Evolutionary conservation across 1,139 yeast genomes (phyloP), one percentile per base, ranked within the genome.

Genomic region (Candida pseudocylindracea): DNA sequence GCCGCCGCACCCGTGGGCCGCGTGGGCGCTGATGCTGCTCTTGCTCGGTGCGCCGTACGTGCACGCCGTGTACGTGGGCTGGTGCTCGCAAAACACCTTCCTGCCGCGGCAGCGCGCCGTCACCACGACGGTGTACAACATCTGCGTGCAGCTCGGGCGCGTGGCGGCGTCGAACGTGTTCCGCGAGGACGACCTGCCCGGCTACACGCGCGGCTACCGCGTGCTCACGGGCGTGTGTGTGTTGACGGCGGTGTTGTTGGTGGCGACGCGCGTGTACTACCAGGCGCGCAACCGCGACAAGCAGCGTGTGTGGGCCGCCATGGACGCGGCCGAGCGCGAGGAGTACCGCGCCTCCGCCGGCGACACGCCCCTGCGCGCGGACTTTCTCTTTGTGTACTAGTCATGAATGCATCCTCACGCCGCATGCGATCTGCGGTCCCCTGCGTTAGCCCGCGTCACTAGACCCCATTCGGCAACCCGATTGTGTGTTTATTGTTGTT

Each of bases 21-120:
- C 72, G 2, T 72, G 63, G 50, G 58, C 50, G 1, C 41, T 68
- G 24, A 51, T 59, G 30, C 59, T 72, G 1, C 40, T 69, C 29
- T 42, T 61, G 1, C 45, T 66, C 24, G 72, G 69, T 2, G 57
- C 57, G 32, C 67, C 67, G 0, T 68, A 67, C 36, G 54, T 58
- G 25, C 66, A 68, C 45, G 71, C 76, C 2, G 55, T 71, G 35
- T 53, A 63, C 40, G 72, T 45, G 26, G 35, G 45, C 28, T 46
- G 50, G 50, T 40, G 44, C 31, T 43, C 48, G 2, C 36, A 42
- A 13, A 46, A 46, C 31, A 37, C 43, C 15, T 45, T 45, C 32
- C 37, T 44, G 2, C 49, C 45, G 11, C 34, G 49, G 25, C 35
- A 41, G 8, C 37, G 50, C 32, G 46, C 49, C 2, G 49, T 46